A percentile compares a stretch with the other conserved stretches of the same genome.
Evolutionary conservation across 768 basidiomycete species (phyloP).

Genomic region (Serendipita sp.): DNA sequence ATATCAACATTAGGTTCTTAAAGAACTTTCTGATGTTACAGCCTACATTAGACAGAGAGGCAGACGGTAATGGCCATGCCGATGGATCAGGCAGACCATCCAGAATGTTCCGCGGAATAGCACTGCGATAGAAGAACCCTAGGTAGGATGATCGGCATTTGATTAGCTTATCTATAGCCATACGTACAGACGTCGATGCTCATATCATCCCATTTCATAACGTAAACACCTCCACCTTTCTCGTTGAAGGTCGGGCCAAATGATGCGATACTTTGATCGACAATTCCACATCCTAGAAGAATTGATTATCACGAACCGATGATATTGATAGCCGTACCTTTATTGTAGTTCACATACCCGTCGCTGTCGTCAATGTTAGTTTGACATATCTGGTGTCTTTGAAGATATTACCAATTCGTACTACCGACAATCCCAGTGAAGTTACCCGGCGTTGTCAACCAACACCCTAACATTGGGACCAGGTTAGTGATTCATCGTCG

Average conservation of each 20-base stretch:
- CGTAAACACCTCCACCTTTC: conserved; percentile 69
- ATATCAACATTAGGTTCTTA: conserved; percentile 52
- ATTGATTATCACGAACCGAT: conserved; percentile 24
- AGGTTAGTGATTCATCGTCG: conserved; percentile 6
- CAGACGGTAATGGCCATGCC: conserved; percentile 52
- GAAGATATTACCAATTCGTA: not conserved
- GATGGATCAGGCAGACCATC: conserved; percentile 46
- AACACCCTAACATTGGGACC: conserved; percentile 31
- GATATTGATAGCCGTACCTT: conserved; percentile 26
- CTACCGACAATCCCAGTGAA: conserved; percentile 38
- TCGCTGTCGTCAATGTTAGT: not conserved
- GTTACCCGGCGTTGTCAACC: conserved; percentile 32
- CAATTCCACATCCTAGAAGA: conserved; percentile 54
- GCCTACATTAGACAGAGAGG: conserved; percentile 31
- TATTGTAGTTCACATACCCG: conserved; percentile 26
- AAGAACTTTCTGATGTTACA: conserved; percentile 49
- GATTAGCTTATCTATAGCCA: not conserved
- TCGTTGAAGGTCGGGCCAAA: conserved; percentile 71
- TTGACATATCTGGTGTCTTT: not conserved
- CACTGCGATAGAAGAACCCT: conserved; percentile 75
- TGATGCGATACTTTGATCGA: conserved; percentile 64
- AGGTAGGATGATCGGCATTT: not conserved
- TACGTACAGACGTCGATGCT: conserved; percentile 58
- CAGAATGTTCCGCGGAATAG: conserved; percentile 50
- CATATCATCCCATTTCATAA: conserved; percentile 73